Evolutionary conservation across 306 rosid species (phyloP), one percentile per base, ranked within the genome.

Genomic region (Begonia masoniana): DNA sequence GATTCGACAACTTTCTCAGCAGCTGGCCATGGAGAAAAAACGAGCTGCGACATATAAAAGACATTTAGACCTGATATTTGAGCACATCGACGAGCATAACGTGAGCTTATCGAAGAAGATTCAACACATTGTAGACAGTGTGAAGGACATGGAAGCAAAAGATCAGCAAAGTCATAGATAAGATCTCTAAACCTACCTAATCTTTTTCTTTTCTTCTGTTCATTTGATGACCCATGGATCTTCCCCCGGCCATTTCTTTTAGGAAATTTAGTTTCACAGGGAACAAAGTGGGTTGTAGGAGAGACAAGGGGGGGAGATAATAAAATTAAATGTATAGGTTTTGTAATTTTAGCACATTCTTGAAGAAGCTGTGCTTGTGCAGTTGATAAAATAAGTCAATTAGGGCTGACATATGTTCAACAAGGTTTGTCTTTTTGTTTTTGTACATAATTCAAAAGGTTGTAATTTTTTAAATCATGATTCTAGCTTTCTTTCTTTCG

Each of bases 11-110:
- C 70, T 91, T 51, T 67, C 94, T 47, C 96, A 91, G 70, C 94
- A 86, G 69, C 73, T 86, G 69, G 77, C 88, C 12, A 21, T 69
- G 50, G 99, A 91, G 84, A 91, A 76, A 61, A 91, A 83, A 72
- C 82, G 96, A 74, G 73, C 93, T 1, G 96, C 85, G 4, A 71
- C 76, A 3, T 86, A 86, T 71, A 91, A 86, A 77, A 86, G 96
- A 72, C 99, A 86, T 68, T 86, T 86, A 52, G 99, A 91, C 59
- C 65, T 83, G 67, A 63, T 91, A 66, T 87, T 91, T 41, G 96
- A 83, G 78, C 93, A 83, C 62, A 83, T 86, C 10, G 95, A 83
- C 13, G 93, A 91, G 76, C 94, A 79, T 71, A 91, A 91, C 53
- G 76, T 77, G 67, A 79, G 64, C 72, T 76, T 91, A 51, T 81